Evolutionary conservation across 2,329 filamentous ascomycete genomes (phyloP).

Genomic region (Monascus ruber): DNA sequence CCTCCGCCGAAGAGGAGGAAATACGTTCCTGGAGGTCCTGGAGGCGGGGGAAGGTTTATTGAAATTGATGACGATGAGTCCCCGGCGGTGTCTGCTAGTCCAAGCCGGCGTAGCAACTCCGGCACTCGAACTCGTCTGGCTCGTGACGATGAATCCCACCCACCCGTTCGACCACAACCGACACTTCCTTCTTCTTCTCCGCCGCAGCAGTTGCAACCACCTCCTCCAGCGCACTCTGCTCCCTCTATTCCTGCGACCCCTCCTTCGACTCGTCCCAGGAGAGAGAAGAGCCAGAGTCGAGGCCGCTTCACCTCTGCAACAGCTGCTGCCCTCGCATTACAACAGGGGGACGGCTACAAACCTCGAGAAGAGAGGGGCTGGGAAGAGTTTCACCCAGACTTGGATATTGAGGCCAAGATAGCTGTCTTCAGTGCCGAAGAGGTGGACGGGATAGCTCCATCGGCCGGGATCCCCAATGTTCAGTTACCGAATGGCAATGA

Average conservation of each 20-base stretch:
- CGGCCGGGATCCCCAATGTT: slow-evolving; percentile 31
- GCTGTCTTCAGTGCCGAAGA: slow-evolving; percentile 71
- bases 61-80: slow-evolving; percentile 58
- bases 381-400: slow-evolving; percentile 94
- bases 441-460: slow-evolving; percentile 60
- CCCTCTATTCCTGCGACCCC: slow-evolving; percentile 14
- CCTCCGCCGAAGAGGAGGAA: slow-evolving; percentile 59
- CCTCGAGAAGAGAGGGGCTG: slow-evolving; percentile 91
- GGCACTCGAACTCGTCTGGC: slow-evolving; percentile 44
- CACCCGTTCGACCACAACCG: slow-evolving; percentile 1
- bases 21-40: slow-evolving; percentile 79
- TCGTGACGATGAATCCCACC: slow-evolving; percentile 34
- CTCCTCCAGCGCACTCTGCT: slow-evolving; percentile 5
- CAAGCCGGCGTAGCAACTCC: slow-evolving; percentile 32
- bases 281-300: slow-evolving; percentile 34
- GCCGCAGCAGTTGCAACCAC: slow-evolving; percentile 2
- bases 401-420: slow-evolving; percentile 76
- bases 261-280: slow-evolving; percentile 24
- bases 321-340: slow-evolving; percentile 79
- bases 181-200: no score
- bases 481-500: slow-evolving; percentile 15
- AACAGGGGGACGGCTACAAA: slow-evolving; percentile 92
- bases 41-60: slow-evolving; percentile 73
- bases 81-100: slow-evolving; percentile 33
- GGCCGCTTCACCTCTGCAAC: slow-evolving; percentile 70